Evolutionary conservation across 2,329 filamentous ascomycete species (phyloP), one percentile per base, ranked within the genome.

Genomic region (Ophiostoma pallidulum): DNA sequence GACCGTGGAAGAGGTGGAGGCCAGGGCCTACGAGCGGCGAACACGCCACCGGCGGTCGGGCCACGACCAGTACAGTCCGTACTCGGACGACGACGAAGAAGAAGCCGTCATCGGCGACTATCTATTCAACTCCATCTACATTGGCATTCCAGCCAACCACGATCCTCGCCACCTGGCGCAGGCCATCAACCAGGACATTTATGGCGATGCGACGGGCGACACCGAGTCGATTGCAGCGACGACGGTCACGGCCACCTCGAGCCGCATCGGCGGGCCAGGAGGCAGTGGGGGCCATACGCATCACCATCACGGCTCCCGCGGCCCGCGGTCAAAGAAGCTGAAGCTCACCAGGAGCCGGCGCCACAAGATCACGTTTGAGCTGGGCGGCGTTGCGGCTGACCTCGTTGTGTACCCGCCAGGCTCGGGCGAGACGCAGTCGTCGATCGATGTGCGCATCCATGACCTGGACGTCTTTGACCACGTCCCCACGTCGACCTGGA

Each of bases 101-200:
- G 86, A 90, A 63, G 86, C 81, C 12, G 86, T 85, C 6, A 94
- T 97, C 64, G 89, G 88, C 6, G 94, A 98, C 62, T 94, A 94
- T 57, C 72, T 98, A 14, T 98, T 98, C 74, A 97, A 98, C 62
- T 98, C 92, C 0, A 95, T 98, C 47, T 98, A 96, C 68, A 96
- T 98, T 57, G 89, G 86, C 13, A 86, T 98, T 16, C 86, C 91
- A 0, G 77, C 86, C 10, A 92, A 90, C 56, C 80, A 84, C 49
- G 91, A 97, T 57, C 88, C 89, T 5, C 78, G 78, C 45, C 87
- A 94, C 26, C 74, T 97, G 9, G 74, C 86, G 4, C 78, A 80
- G 39, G 86, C 85, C 33, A 95, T 98, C 64, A 95, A 96, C 59
- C 80, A 84, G 49, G 81, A 91, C 31, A 77, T 97, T 41, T 86